Evolutionary conservation across 495 filamentous ascomycete species (phyloP), one percentile per base, ranked within the genome.

Genomic region (Penicillium flavigenum): DNA sequence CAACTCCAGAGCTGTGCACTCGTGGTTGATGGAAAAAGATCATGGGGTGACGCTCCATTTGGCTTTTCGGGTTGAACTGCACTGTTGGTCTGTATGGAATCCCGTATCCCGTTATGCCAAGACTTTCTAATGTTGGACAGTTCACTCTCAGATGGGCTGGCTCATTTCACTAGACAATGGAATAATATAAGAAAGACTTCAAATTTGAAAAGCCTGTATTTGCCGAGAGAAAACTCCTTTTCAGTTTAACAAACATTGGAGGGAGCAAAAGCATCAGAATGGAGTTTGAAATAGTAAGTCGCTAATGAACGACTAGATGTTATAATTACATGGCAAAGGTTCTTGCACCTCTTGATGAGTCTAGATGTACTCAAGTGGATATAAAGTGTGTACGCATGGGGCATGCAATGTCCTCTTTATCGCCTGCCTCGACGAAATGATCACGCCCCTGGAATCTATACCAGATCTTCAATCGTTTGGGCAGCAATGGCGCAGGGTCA

Each of bases 401-500:
- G 49, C 73, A 77, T 17, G 66, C 50, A 47, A 76, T 43, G 26
- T 74, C 77, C 38, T 78, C 78, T 43, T 71, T 67, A 51, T 81
- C 79, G 26, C 58, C 59, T n/a, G 76, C 76, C 54, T 79, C 77
- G 20, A 74, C 72, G 38, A 66, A 75, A 58, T 76, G 70, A 51
- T 76, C 72, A 47, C 66, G 75, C 4, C 76, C 79, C 56, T 73
- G 66, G 61, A 79, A 83, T 26, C 60, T 62, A 58, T 84, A 86
- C 74, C 76, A 77, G 27, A 86, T 73, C 61, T 71, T 77, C 62
- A 86, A 60, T 36, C 69, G 73, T 68, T 85, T 85, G 24, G 68
- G 71, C 39, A 72, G 63, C 26, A 79, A 66, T 11, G 83, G 82
- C 11, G 79, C 79, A 9, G 82, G 82, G 52, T 86, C 82, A 63